Conservation (phyloP, 805 yeast genomes). For the Metschnikowia picachoensis region DNA sequence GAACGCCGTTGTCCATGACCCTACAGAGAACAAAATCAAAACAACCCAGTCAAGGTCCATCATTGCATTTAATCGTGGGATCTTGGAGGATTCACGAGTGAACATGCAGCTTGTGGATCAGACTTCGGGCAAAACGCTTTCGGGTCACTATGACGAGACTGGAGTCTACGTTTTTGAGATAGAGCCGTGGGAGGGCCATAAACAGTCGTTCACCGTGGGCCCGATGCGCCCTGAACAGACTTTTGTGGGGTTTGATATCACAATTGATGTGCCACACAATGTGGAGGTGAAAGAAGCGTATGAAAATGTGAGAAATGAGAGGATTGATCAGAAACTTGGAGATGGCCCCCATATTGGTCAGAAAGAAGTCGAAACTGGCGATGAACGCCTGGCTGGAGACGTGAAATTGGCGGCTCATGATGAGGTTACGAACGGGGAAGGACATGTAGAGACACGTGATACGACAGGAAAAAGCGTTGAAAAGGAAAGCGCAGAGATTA, state of each 20-base stretch:
- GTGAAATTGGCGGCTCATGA: too few species aligned
- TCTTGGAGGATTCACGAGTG: slow-evolving; percentile 3
- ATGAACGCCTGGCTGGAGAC: too few species aligned
- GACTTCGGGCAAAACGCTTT: slow-evolving; percentile 1
- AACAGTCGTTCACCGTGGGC: background rate
- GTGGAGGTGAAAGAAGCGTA: background rate
- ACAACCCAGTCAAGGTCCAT: slow-evolving; percentile 1
- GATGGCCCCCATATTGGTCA: too few species aligned
- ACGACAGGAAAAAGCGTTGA: too few species aligned
- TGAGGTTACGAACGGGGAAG: too few species aligned
- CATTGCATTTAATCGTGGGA: slow-evolving; percentile 9
- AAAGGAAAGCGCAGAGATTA: too few species aligned
- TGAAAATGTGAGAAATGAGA: background rate
- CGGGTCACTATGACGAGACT: slow-evolving; percentile 6
- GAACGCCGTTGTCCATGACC: background rate
- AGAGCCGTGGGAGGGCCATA: background rate
- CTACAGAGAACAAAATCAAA: background rate
- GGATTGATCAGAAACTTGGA: too few species aligned
- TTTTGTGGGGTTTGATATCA: slow-evolving; percentile 5
- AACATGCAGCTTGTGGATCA: slow-evolving; percentile 10
- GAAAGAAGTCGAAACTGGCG: too few species aligned
- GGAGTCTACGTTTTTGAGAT: slow-evolving; percentile 7
- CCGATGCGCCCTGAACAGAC: slow-evolving; percentile 5
- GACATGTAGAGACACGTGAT: too few species aligned
- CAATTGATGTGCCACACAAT: background rate